Evolutionary conservation across 2,329 filamentous ascomycete genomes (phyloP), one percentile per base, ranked within the genome.

Genomic region (Aschersonia sp.): DNA sequence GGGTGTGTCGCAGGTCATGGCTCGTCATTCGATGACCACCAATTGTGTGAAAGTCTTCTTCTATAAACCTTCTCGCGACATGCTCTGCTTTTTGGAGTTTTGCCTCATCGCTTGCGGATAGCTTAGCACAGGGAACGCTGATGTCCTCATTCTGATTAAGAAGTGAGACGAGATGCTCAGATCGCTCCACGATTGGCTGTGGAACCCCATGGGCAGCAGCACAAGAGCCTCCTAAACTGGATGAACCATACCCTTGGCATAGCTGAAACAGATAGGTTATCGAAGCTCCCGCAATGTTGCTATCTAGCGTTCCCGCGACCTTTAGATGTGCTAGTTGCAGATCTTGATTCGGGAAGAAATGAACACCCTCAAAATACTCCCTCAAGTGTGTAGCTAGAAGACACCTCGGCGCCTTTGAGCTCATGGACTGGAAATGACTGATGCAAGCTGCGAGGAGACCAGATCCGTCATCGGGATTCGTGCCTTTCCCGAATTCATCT

Each of bases 191-290:
- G 8, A 97, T 76, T 5, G 74, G 71, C 14, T 66, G 58, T 32
- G 87, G 81, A 11, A 98, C 79, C 1, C 89, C 89, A 56, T 94
- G 96, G 62, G 94, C 76, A 4, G 81, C 80, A 31, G 92, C 92
- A 59, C 92, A 97, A 63, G 77, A 75, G 31, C 81, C 85, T 1
- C 92, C 92, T 57, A 94, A 94, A 58, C 88, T 96, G 11, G 85
- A 83, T 6, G 70, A 78, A 55, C 82, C 90, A 48, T 81, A 74
- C 0, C 89, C 89, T 2, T 69, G 55, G 4, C 64, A 58, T n/a
- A 83, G 65, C 31, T 79, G 83, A 62, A 90, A 94, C 1, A 95
- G 73, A 56, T 85, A 87, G 0, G 76, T 80, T 32, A 88, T 72
- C 53, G 85, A 79, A 1, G 85, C 73, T 30, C 81, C 75, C 3